Evolutionary conservation across 73 alveolate genomes (phyloP).

Genomic region (Durusdinium trenchii): DNA sequence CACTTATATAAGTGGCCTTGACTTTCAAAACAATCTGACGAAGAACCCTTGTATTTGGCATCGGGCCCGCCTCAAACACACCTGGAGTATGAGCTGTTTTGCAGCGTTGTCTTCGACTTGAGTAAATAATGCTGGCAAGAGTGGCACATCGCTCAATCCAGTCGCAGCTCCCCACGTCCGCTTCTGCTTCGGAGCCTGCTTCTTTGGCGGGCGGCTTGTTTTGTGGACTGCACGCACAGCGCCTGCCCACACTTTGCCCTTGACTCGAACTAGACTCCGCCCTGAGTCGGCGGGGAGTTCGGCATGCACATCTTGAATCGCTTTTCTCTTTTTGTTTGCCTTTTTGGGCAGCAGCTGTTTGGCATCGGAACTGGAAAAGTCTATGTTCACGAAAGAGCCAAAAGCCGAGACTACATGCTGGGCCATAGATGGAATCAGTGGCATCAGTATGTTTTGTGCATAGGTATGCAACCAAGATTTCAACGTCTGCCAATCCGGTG

Average conservation of each 20-base stretch:
- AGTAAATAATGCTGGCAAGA: neutral
- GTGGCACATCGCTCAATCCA: neutral
- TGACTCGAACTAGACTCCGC: no score
- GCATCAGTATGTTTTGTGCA: neutral
- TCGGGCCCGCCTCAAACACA: neutral
- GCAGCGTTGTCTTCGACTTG: neutral
- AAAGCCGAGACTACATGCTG: neutral
- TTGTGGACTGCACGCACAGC: neutral
- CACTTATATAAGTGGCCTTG: neutral
- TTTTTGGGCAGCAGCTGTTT: constrained; percentile 19
- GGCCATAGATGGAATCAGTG: neutral
- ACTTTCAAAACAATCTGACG: no score
- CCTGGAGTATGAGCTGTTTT: neutral
- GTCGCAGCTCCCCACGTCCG: constrained; percentile 40
- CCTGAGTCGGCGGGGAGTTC: no score
- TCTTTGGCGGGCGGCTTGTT: no score
- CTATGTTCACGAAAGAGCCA: neutral
- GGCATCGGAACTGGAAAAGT: neutral
- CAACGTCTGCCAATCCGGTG: neutral
- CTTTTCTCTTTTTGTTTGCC: no score
- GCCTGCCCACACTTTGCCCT: neutral
- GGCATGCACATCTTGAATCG: neutral
- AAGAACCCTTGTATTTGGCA: neutral
- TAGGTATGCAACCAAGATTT: constrained; percentile 7
- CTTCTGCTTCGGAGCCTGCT: no score